Conservation (phyloP, 345 rosid species). For the Populus alba region DNA sequence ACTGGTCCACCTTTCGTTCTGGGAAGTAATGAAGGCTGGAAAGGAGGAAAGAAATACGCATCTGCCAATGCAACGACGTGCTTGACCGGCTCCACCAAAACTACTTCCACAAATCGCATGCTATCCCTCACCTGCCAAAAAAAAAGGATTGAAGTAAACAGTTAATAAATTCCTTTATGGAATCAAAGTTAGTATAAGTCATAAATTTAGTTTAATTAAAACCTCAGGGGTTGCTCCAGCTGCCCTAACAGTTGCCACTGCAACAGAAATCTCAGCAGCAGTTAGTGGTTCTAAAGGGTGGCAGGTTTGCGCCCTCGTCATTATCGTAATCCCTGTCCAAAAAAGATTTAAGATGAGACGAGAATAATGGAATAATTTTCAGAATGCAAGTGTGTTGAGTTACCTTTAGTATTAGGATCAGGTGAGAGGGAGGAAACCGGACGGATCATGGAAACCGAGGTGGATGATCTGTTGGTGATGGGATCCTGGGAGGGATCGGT, state of each 20-base stretch:
- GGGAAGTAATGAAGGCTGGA: slow-evolving; percentile 91
- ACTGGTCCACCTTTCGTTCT: slow-evolving; percentile 80
- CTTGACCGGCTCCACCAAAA: slow-evolving; percentile 70
- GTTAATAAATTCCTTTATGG: not conserved
- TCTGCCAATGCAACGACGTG: slow-evolving; percentile 84
- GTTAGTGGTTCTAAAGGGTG: slow-evolving; percentile 88
- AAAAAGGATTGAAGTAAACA: slow-evolving; percentile 8
- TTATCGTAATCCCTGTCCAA: slow-evolving; percentile 49
- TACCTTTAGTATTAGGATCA: slow-evolving; percentile 48
- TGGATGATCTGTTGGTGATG: slow-evolving; percentile 21
- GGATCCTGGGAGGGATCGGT: slow-evolving; percentile 35
- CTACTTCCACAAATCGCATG: slow-evolving; percentile 91
- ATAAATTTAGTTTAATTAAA: not conserved
- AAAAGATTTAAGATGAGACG: not conserved
- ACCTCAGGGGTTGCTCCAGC: slow-evolving; percentile 98
- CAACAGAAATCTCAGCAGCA: slow-evolving; percentile 84
- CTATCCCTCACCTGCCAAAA: slow-evolving; percentile 71
- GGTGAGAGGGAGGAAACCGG: slow-evolving; percentile 50
- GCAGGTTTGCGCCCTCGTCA: slow-evolving; percentile 68
- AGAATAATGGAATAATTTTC: no score
- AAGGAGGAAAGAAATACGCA: slow-evolving; percentile 94
- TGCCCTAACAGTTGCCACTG: slow-evolving; percentile 86
- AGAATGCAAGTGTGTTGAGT: not conserved
- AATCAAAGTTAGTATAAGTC: not conserved
- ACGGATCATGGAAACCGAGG: slow-evolving; percentile 40